Conservation (phyloP, 1,284 basidiomycete genomes). For the Apiotrichum siamense region DNA sequence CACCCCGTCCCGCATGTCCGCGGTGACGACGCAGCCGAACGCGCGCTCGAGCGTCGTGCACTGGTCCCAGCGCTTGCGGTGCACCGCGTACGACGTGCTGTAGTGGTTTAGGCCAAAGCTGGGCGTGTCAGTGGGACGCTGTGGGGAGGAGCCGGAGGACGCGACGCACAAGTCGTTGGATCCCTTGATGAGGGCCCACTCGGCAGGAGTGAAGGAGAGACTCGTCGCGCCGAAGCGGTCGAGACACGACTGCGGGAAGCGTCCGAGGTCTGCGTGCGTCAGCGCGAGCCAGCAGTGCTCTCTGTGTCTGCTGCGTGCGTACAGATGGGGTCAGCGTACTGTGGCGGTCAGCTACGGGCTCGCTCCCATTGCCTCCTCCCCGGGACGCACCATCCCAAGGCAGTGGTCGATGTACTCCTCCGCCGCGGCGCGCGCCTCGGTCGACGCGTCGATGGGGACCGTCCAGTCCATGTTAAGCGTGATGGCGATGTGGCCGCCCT, state of each 20-base stretch:
- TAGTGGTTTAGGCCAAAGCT: constrained; percentile 31
- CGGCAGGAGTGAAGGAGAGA: constrained; percentile 11
- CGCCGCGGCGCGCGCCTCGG: constrained; percentile 17
- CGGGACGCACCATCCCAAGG: constrained; percentile 20
- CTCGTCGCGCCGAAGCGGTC: constrained; percentile 6
- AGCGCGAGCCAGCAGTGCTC: too few species aligned
- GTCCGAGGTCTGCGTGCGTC: too few species aligned
- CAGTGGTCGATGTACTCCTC: constrained; percentile 10
- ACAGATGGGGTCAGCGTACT: constrained; percentile 31
- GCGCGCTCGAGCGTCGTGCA: too few species aligned
- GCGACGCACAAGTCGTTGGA: constrained; percentile 17
- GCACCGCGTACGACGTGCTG: constrained; percentile 20
- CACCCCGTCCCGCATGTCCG: too few species aligned
- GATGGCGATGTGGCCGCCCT: constrained; percentile 27
- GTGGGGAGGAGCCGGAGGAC: too few species aligned
- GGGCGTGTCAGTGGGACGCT: too few species aligned
- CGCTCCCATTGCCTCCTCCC: too few species aligned
- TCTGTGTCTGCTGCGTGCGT: too few species aligned
- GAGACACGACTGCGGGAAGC: constrained; percentile 3
- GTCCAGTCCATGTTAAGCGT: constrained; percentile 32
- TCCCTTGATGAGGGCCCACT: constrained; percentile 17
- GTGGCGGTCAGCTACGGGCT: too few species aligned
- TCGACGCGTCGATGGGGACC: constrained; percentile 21
- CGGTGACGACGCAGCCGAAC: too few species aligned
- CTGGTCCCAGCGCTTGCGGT: too few species aligned